phyloP scores from a whole-genome alignment of 2,329 filamentous ascomycete species.

The Colletotrichum sp. region DNA sequence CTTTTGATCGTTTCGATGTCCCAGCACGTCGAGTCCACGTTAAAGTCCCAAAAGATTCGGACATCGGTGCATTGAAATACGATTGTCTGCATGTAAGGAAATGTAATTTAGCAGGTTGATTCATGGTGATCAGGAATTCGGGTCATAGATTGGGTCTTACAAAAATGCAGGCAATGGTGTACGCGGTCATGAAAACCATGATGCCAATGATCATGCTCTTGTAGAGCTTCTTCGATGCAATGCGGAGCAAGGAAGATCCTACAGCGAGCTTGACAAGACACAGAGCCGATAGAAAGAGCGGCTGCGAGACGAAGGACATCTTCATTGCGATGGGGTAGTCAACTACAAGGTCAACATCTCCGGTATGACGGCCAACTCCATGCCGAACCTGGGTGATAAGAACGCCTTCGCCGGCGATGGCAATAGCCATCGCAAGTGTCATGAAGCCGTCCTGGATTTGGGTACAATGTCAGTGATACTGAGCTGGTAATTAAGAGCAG shows the following conservation, averaged over 20 bases:
- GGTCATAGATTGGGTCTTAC: conserved; percentile 26
- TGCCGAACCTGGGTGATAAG: conserved; percentile 44
- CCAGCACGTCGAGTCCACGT: conserved; percentile 47
- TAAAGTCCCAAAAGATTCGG: conserved; percentile 47
- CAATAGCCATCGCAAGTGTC: conserved; percentile 30
- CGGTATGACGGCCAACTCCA: conserved; percentile 51
- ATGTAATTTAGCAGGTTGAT: neutral
- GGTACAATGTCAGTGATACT: neutral
- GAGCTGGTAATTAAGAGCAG: no score
- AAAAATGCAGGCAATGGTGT: conserved; percentile 40
- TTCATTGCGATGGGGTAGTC: conserved; percentile 42
- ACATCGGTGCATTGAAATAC: conserved; percentile 54
- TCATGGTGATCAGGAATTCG: neutral
- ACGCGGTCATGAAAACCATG: conserved; percentile 39
- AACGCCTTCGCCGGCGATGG: conserved; percentile 42
- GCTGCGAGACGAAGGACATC: conserved; percentile 48
- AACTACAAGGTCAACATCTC: conserved; percentile 38
- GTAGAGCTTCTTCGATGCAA: conserved; percentile 40
- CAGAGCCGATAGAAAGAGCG: conserved; percentile 46
- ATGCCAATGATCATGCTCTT: conserved; percentile 38
- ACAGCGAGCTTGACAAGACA: conserved; percentile 48
- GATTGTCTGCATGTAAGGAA: conserved; percentile 38
- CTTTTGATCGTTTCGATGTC: conserved; percentile 38
- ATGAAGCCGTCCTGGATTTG: conserved; percentile 33
- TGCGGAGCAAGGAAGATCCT: conserved; percentile 44